Evolutionary conservation across 2,329 filamentous ascomycete genomes (phyloP).

Genomic region (Hypoxylon sp.): DNA sequence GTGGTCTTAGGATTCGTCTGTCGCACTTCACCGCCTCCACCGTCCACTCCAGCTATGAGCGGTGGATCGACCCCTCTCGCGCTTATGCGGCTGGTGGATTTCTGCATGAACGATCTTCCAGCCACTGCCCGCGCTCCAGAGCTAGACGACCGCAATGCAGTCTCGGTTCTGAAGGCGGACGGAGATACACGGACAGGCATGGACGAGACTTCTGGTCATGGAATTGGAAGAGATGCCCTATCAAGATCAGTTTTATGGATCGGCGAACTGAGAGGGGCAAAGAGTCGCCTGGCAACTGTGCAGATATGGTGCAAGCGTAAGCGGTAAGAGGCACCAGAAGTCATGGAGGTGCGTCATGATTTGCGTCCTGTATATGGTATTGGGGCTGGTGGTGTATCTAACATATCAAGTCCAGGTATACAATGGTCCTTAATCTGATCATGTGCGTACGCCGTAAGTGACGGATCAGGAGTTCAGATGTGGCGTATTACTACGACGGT

Average conservation of each 20-base stretch:
- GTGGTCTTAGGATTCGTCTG: conserved; percentile 68
- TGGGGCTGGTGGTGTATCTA: neutral
- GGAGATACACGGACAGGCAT: conserved; percentile 68
- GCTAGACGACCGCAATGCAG: conserved; percentile 78
- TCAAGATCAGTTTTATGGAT: conserved; percentile 71
- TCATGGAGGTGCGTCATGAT: conserved; percentile 44
- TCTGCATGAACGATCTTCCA: conserved; percentile 71
- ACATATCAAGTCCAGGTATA: no score
- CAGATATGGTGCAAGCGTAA: conserved; percentile 45
- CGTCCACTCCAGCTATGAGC: conserved; percentile 77
- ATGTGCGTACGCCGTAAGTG: no score
- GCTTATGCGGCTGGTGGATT: conserved; percentile 71
- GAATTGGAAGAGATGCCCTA: conserved; percentile 71
- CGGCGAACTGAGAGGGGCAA: conserved; percentile 54
- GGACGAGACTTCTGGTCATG: conserved; percentile 66
- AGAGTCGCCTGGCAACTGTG: conserved; percentile 49
- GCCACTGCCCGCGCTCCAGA: conserved; percentile 77
- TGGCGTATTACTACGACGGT: neutral
- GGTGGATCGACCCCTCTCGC: no score
- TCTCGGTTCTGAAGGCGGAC: conserved; percentile 72
- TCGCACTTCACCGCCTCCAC: conserved; percentile 73
- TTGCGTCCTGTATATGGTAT: neutral
- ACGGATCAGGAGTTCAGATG: no score
- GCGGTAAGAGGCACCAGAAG: conserved; percentile 43
- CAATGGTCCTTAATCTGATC: no score